phyloP scores from a whole-genome alignment of 2,329 filamentous ascomycete genomes.

The Cordyceps cicadae region DNA sequence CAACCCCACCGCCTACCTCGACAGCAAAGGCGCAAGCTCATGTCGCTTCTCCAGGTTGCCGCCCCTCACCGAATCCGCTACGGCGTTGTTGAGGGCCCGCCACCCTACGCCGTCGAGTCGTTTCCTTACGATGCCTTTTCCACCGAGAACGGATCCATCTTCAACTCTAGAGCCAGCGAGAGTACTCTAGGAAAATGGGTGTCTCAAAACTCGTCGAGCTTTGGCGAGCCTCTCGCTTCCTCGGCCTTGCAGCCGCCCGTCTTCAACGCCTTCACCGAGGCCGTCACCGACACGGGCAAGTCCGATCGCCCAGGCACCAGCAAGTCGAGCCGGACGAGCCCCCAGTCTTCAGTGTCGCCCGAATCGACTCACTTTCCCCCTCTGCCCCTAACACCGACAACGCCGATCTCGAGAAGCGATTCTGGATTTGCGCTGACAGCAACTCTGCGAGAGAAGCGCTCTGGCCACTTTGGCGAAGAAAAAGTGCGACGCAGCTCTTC shows the following conservation, averaged over 20 bases:
- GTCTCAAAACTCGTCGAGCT: conserved; percentile 79
- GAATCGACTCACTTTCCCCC: conserved; percentile 70
- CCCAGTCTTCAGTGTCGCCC: conserved; percentile 62
- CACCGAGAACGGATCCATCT: conserved; percentile 74
- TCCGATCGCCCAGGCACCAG: conserved; percentile 73
- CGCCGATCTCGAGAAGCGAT: conserved; percentile 79
- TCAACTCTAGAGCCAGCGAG: conserved; percentile 60
- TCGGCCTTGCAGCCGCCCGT: conserved; percentile 53
- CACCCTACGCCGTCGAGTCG: conserved; percentile 85
- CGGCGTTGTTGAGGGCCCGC: conserved; percentile 80
- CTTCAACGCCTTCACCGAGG: conserved; percentile 85
- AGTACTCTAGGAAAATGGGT: conserved; percentile 80
- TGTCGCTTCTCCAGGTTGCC: conserved; percentile 78
- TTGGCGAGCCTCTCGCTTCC: conserved; percentile 54
- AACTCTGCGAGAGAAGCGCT: conserved; percentile 86
- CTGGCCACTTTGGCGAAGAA: conserved; percentile 77
- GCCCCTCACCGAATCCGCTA: conserved; percentile 84
- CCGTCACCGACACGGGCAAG: conserved; percentile 57
- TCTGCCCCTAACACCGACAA: conserved; percentile 64
- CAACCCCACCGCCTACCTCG: conserved; percentile 73
- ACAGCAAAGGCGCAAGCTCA: conserved; percentile 82
- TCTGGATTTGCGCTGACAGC: conserved; percentile 82
- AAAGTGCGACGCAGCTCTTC: conserved; percentile 85
- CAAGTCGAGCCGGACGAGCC: conserved; percentile 53
- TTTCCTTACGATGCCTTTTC: conserved; percentile 87